phyloP scores from a whole-genome alignment of 345 rosid genomes.

The Cardamine chenopodiifolia region DNA sequence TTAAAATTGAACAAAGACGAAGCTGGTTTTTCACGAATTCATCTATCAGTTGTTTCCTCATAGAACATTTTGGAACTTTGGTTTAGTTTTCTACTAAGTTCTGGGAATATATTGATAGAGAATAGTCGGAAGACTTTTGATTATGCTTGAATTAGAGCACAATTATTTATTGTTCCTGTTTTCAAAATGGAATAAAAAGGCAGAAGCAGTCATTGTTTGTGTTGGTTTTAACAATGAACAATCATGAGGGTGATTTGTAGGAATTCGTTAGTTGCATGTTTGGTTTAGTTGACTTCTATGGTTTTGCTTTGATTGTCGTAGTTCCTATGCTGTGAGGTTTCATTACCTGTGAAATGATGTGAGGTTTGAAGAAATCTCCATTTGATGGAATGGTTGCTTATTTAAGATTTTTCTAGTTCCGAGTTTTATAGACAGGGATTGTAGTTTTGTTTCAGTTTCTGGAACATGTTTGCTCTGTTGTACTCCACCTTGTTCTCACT shows the following conservation, averaged over 20 bases:
- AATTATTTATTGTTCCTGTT: neutral
- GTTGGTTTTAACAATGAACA: neutral
- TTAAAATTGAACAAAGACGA: too few species aligned
- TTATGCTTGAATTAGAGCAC: neutral
- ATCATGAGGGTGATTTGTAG: neutral
- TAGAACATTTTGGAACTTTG: neutral
- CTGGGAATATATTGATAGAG: neutral
- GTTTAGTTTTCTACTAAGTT: neutral
- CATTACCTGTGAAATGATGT: neutral
- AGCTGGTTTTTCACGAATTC: too few species aligned
- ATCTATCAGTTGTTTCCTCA: too few species aligned
- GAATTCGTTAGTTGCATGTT: neutral
- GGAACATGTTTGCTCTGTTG: neutral
- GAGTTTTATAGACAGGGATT: neutral
- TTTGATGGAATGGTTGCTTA: neutral
- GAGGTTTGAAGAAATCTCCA: neutral
- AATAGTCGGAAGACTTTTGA: neutral
- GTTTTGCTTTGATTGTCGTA: neutral
- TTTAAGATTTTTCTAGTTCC: neutral
- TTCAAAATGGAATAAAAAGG: neutral
- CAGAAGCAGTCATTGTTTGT: neutral
- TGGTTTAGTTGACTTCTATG: neutral
- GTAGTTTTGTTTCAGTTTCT: neutral
- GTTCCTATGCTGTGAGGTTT: conserved; percentile 10
- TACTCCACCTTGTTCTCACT: neutral